Evolutionary conservation across 306 rosid species (phyloP).

Genomic region (Elaeagnus macrophylla): DNA sequence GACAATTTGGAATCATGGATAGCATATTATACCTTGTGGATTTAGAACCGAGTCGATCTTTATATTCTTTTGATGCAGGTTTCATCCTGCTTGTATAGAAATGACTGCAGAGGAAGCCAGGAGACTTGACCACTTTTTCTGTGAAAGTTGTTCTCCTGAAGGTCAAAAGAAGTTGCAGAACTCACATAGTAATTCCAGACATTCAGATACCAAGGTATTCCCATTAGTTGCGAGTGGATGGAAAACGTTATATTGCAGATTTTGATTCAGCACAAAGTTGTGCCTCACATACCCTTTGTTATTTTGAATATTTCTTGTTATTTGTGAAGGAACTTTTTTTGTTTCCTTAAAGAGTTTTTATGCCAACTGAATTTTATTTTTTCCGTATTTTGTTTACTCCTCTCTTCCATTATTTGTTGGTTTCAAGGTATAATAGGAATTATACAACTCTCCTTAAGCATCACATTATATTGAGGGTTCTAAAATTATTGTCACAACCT

Average conservation of each 20-base stretch:
- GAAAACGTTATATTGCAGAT: slow-evolving; percentile 12
- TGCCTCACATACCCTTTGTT: too few relatives aligned
- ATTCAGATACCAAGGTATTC: slow-evolving; percentile 72
- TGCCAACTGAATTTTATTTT: too few relatives aligned
- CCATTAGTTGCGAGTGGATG: slow-evolving; percentile 1
- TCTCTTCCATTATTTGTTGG: too few relatives aligned
- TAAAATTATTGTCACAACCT: too few relatives aligned
- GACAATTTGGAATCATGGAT: neutral
- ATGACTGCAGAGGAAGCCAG: slow-evolving; percentile 90
- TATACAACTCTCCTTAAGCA: too few relatives aligned
- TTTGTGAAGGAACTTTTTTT: too few relatives aligned
- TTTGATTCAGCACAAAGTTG: slow-evolving; percentile 3
- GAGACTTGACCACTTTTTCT: slow-evolving; percentile 82
- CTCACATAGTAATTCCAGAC: slow-evolving; percentile 58
- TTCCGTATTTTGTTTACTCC: too few relatives aligned
- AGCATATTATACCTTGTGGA: slow-evolving; percentile 3
- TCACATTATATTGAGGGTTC: too few relatives aligned
- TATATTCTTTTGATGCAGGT: slow-evolving; percentile 67
- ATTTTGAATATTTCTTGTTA: too few relatives aligned
- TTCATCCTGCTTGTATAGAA: slow-evolving; percentile 99
- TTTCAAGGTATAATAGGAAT: too few relatives aligned
- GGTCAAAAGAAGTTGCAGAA: slow-evolving; percentile 83
- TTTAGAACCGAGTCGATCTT: slow-evolving; percentile 26
- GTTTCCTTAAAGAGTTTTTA: too few relatives aligned
- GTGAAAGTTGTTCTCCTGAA: slow-evolving; percentile 85